These are phyloP conservation scores for Ogataea polymorpha DNA, from an alignment of 805 yeast species.

Conservation along the genomic window DNA sequence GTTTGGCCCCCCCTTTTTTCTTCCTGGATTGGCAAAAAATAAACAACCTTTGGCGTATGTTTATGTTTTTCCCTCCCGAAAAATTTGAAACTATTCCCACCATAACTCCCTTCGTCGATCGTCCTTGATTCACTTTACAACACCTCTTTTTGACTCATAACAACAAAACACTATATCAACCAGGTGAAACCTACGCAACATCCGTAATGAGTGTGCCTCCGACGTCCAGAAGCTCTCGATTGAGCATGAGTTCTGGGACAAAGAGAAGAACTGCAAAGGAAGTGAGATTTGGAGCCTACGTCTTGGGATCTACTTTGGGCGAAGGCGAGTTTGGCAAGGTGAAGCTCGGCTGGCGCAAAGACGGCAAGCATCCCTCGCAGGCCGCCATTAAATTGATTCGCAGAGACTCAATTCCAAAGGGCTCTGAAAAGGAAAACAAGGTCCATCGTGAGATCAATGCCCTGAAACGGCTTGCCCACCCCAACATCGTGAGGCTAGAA, in stretches of 20 bases:
- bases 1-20: not conserved
- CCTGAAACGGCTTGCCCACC: constrained; percentile 79
- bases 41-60: constrained; percentile 11
- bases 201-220: constrained; percentile 14
- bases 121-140: constrained; percentile 8
- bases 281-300: constrained; percentile 84
- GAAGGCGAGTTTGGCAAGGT: constrained; percentile 99
- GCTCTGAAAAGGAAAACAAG: constrained; percentile 81
- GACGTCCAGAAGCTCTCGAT: constrained; percentile 17
- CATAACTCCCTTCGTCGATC: constrained; percentile 9
- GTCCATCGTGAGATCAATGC: constrained; percentile 93
- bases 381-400: constrained; percentile 92
- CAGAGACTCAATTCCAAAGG: constrained; percentile 82
- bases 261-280: constrained; percentile 50
- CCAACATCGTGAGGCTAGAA: constrained; percentile 86
- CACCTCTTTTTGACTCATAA: constrained; percentile 2
- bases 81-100: constrained; percentile 11
- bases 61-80: constrained; percentile 11
- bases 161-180: constrained; percentile 1
- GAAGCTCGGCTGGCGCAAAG: constrained; percentile 92
- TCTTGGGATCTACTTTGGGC: constrained; percentile 89
- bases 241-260: constrained; percentile 21
- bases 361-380: constrained; percentile 71
- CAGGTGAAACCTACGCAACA: not conserved
- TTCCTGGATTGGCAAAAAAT: constrained; percentile 5